A percentile compares a stretch with the other conserved stretches of the same genome.
phyloP scores from a whole-genome alignment of 768 basidiomycete genomes.

The Baorangia bicolor region DNA sequence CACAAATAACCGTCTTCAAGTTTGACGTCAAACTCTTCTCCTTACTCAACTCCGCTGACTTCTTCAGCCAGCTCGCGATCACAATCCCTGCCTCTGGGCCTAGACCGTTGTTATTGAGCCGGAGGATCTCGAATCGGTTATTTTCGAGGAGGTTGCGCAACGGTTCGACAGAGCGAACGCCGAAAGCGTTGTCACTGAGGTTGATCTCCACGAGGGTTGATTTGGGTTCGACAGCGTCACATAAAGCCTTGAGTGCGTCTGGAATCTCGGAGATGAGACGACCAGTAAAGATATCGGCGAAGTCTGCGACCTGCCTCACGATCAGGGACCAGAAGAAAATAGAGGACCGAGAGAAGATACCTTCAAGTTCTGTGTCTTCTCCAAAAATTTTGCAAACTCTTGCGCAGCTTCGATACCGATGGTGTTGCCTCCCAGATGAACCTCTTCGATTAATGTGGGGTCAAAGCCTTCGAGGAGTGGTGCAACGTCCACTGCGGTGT shows the following conservation, averaged over 20 bases:
- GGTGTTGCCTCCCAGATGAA: constrained; percentile 93
- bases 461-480: constrained; percentile 68
- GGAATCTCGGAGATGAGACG: constrained; percentile 96
- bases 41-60: constrained; percentile 69
- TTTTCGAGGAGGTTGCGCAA: constrained; percentile 86
- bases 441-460: constrained; percentile 72
- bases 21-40: constrained; percentile 67
- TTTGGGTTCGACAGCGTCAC: constrained; percentile 81
- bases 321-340: neutral
- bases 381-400: constrained; percentile 78
- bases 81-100: constrained; percentile 85
- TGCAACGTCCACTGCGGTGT: constrained; percentile 71
- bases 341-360: constrained; percentile 36
- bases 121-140: constrained; percentile 78
- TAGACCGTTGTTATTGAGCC: constrained; percentile 95
- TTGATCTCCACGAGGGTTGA: constrained; percentile 83
- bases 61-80: constrained; percentile 80
- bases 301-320: constrained; percentile 78
- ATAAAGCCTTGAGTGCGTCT: constrained; percentile 80
- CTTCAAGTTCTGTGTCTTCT: constrained; percentile 64
- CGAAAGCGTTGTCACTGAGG: constrained; percentile 95
- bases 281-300: constrained; percentile 97
- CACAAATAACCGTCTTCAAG: constrained; percentile 82
- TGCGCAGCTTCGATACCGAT: constrained; percentile 88
- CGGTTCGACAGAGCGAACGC: constrained; percentile 90